These are phyloP conservation scores for Pneumocystis sp. DNA, from an alignment of 1,139 yeast species.

Conservation along the genomic window DNA sequence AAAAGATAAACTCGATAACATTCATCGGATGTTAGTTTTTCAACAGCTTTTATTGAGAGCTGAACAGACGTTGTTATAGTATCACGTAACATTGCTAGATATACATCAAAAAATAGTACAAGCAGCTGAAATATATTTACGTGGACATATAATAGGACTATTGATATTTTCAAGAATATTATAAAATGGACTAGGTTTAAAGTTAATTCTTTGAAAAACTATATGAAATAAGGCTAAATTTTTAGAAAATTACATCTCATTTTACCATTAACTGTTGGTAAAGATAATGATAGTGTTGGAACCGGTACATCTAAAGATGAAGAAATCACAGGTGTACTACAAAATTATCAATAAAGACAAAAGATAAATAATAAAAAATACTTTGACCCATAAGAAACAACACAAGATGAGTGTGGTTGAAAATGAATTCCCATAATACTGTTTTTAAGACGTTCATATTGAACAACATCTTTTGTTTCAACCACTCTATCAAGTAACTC, in stretches of 20 bases:
- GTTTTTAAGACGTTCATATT: slow-evolving; percentile 4
- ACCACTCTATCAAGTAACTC: slow-evolving; percentile 3
- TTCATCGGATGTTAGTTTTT: slow-evolving; percentile 10
- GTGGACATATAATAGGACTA: slow-evolving; percentile 16
- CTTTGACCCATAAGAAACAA: neutral
- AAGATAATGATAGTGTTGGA: neutral
- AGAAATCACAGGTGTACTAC: neutral
- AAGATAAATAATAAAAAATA: neutral
- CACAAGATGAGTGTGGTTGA: neutral
- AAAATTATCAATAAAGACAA: neutral
- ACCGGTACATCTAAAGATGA: neutral
- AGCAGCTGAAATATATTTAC: neutral
- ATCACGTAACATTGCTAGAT: slow-evolving; percentile 8
- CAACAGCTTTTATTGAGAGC: slow-evolving; percentile 7
- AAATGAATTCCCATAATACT: slow-evolving; percentile 3
- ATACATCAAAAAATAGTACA: neutral
- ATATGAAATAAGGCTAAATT: neutral
- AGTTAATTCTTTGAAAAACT: slow-evolving; percentile 9
- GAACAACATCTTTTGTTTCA: slow-evolving; percentile 1
- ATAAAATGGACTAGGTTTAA: slow-evolving; percentile 23
- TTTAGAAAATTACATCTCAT: neutral
- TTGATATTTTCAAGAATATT: slow-evolving; percentile 15
- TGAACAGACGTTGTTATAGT: slow-evolving; percentile 3
- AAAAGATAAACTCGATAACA: neutral
- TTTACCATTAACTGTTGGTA: neutral